Conservation (phyloP, 129 eudicot species). For the Centrapalus pauciflorus region DNA sequence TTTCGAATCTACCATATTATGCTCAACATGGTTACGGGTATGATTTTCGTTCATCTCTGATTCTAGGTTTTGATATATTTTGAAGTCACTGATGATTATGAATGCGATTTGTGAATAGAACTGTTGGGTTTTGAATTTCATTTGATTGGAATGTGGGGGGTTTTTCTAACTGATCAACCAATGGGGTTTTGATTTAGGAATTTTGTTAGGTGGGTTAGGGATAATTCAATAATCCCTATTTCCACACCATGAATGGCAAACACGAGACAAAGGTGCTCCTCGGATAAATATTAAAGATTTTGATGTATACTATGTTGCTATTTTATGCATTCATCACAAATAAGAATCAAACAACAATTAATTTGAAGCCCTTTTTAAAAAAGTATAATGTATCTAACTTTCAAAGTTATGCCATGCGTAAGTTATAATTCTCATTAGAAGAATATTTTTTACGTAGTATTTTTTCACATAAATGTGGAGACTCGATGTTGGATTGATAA, state of each 20-base stretch:
- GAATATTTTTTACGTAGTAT: too few relatives aligned
- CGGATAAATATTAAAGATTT: too few relatives aligned
- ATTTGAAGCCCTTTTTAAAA: too few relatives aligned
- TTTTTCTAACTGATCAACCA: background rate
- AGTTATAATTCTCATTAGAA: too few relatives aligned
- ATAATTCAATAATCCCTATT: background rate
- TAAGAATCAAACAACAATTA: too few relatives aligned
- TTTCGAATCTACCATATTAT: slow-evolving; percentile 92
- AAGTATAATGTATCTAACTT: too few relatives aligned
- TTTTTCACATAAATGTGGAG: too few relatives aligned
- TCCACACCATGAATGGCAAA: background rate
- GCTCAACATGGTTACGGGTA: slow-evolving; percentile 87
- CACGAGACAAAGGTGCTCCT: too few relatives aligned
- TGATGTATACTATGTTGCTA: too few relatives aligned
- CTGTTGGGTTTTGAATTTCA: background rate
- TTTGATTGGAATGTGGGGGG: background rate
- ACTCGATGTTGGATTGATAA: too few relatives aligned
- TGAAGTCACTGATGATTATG: background rate
- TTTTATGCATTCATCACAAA: too few relatives aligned
- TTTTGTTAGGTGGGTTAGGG: background rate
- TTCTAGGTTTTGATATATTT: background rate
- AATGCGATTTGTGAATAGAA: background rate
- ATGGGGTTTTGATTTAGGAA: background rate
- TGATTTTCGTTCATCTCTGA: background rate
- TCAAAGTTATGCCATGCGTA: too few relatives aligned